Evolutionary conservation across 2,329 filamentous ascomycete species (phyloP).

Genomic region (Ramularia endophylla): DNA sequence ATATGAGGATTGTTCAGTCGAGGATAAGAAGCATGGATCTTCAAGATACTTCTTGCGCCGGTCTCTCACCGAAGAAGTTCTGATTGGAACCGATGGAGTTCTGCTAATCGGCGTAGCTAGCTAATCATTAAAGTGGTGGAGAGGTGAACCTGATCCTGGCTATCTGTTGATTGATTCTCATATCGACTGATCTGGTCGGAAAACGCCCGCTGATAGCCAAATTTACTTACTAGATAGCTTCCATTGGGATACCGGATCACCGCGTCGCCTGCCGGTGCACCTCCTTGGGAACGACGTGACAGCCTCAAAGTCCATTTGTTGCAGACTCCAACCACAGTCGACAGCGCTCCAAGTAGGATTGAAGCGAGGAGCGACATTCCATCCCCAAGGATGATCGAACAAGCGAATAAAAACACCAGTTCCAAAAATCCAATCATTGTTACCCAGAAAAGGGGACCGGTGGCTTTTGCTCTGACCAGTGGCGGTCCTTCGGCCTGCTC

Average conservation of each 20-base stretch:
- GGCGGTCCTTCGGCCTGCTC: constrained; percentile 3
- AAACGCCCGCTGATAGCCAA: too few relatives aligned
- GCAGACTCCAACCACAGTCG: constrained; percentile 43
- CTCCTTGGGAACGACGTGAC: constrained; percentile 31
- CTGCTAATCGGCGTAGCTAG: too few relatives aligned
- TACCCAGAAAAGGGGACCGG: constrained; percentile 42
- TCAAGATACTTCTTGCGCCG: too few relatives aligned
- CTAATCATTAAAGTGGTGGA: too few relatives aligned
- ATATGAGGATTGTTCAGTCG: too few relatives aligned
- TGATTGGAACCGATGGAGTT: too few relatives aligned
- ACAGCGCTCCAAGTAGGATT: constrained; percentile 43
- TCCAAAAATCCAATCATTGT: constrained; percentile 41
- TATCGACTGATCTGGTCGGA: too few relatives aligned
- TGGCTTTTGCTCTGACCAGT: constrained; percentile 38
- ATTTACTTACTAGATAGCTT: constrained; percentile 41
- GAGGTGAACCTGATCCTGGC: too few relatives aligned
- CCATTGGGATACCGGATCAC: constrained; percentile 49
- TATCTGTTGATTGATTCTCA: too few relatives aligned
- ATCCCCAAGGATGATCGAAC: constrained; percentile 42
- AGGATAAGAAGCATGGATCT: too few relatives aligned
- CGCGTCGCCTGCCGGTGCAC: constrained; percentile 36
- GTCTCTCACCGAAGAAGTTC: too few relatives aligned
- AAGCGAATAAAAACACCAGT: constrained; percentile 37
- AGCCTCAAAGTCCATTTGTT: constrained; percentile 46
- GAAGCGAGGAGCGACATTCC: constrained; percentile 48